Percentiles rank a stretch among this genome's conserved stretches.
These are phyloP conservation scores for Mycena kentingensis DNA, from an alignment of 768 basidiomycete species.

Conservation along the genomic window DNA sequence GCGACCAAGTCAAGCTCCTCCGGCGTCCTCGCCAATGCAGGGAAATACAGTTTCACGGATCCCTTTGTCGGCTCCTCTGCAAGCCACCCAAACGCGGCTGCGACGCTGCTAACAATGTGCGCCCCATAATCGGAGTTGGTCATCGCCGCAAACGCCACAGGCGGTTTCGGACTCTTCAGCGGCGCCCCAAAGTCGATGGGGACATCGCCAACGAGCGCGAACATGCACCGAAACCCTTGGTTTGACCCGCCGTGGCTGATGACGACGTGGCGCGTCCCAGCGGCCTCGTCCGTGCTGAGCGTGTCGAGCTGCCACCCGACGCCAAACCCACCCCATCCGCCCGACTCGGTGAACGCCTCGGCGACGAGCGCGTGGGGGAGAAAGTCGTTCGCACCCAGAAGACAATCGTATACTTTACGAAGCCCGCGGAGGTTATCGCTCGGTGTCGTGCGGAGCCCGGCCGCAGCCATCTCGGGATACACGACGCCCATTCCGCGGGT, in stretches of 20 bases:
- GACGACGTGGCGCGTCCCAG: neutral
- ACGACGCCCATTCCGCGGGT: slow-evolving; percentile 7
- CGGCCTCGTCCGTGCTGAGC: neutral
- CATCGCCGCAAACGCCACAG: slow-evolving; percentile 12
- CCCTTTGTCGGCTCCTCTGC: slow-evolving; percentile 1
- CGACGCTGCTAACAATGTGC: neutral
- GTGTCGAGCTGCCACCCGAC: slow-evolving; percentile 9
- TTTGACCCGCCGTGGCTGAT: slow-evolving; percentile 3
- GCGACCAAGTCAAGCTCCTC: slow-evolving; percentile 2
- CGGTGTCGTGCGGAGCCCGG: slow-evolving; percentile 12
- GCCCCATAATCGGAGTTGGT: slow-evolving; percentile 9
- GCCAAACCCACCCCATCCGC: slow-evolving; percentile 9
- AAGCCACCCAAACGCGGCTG: slow-evolving; percentile 8
- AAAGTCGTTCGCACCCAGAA: slow-evolving; percentile 2
- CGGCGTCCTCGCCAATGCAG: slow-evolving; percentile 2
- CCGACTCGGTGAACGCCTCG: slow-evolving; percentile 9
- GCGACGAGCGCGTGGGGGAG: slow-evolving; percentile 10
- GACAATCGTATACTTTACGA: slow-evolving; percentile 11
- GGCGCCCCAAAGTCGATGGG: neutral
- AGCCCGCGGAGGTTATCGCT: slow-evolving; percentile 9
- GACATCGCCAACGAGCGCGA: slow-evolving; percentile 9
- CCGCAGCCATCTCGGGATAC: slow-evolving; percentile 13
- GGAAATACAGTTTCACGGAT: neutral
- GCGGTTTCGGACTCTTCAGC: neutral
- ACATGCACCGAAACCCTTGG: slow-evolving; percentile 3